phyloP scores from a whole-genome alignment of 495 filamentous ascomycete genomes.

The Hyaloscypha variabilis region DNA sequence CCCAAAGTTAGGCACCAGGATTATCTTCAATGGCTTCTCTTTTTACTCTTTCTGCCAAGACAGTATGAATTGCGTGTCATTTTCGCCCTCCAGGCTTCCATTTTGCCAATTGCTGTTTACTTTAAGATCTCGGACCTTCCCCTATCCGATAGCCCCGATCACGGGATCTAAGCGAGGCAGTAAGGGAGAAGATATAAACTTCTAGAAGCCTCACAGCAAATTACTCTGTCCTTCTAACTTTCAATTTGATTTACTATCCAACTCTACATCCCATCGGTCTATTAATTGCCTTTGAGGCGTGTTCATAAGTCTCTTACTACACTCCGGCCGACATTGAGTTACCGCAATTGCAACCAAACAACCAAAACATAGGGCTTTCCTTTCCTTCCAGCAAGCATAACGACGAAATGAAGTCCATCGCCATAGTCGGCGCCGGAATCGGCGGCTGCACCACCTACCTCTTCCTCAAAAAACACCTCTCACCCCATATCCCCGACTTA shows the following conservation, averaged over 20 bases:
- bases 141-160: not conserved
- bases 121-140: not conserved
- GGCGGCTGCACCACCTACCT: constrained; percentile 50
- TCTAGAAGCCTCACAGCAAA: not conserved
- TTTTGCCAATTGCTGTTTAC: not conserved
- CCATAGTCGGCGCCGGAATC: constrained; percentile 57
- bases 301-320: not conserved
- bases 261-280: not conserved
- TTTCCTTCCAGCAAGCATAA: not conserved
- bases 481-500: constrained; percentile 23
- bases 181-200: not conserved
- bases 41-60: not conserved
- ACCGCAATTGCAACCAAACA: too few relatives aligned
- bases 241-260: not conserved
- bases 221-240: not conserved
- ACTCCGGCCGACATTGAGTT: not conserved
- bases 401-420: constrained; percentile 47
- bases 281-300: not conserved
- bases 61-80: not conserved
- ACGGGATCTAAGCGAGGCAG: not conserved
- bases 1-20: not conserved
- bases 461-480: constrained; percentile 51
- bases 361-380: too few relatives aligned
- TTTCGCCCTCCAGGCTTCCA: not conserved
- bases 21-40: not conserved